phyloP scores from a whole-genome alignment of 306 rosid genomes.

The Chamaecrista fasciculata region DNA sequence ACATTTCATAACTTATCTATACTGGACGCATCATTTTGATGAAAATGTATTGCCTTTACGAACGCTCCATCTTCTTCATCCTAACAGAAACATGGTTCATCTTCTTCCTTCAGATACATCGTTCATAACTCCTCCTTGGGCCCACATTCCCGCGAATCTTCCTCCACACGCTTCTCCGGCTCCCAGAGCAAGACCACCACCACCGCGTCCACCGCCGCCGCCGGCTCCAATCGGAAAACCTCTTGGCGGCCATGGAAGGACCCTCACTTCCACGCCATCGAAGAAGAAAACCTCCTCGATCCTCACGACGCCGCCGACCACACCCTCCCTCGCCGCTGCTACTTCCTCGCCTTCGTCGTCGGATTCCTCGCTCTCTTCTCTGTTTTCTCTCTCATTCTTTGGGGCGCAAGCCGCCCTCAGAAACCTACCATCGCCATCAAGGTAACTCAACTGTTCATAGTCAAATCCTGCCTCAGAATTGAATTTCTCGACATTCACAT shows the following conservation, averaged over 20 bases:
- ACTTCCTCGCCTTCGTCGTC: constrained; percentile 48
- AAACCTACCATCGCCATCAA: constrained; percentile 64
- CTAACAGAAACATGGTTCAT: too few relatives aligned
- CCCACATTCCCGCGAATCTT: constrained; percentile 79
- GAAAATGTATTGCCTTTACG: too few relatives aligned
- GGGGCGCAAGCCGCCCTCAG: constrained; percentile 85
- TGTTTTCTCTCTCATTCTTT: constrained; percentile 68
- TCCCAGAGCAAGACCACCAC: constrained; percentile 47
- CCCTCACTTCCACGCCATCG: constrained; percentile 58
- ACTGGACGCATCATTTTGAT: too few relatives aligned
- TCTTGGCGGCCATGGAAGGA: constrained; percentile 70
- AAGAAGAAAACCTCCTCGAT: constrained; percentile 80
- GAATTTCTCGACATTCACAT: too few relatives aligned
- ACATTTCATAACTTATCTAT: too few relatives aligned
- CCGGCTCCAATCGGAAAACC: constrained; percentile 35
- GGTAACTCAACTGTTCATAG: too few relatives aligned
- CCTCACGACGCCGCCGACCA: constrained; percentile 17
- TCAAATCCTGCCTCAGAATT: too few relatives aligned
- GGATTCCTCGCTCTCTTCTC: constrained; percentile 56
- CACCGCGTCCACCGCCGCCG: too few relatives aligned
- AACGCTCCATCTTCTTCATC: too few relatives aligned
- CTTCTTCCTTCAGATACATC: too few relatives aligned
- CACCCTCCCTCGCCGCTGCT: constrained; percentile 56
- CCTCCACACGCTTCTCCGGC: constrained; percentile 83
- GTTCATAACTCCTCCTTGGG: constrained; percentile 89